Evolutionary conservation across 2,329 filamentous ascomycete genomes (phyloP).

Genomic region (Talaromyces albobiverticillius): DNA sequence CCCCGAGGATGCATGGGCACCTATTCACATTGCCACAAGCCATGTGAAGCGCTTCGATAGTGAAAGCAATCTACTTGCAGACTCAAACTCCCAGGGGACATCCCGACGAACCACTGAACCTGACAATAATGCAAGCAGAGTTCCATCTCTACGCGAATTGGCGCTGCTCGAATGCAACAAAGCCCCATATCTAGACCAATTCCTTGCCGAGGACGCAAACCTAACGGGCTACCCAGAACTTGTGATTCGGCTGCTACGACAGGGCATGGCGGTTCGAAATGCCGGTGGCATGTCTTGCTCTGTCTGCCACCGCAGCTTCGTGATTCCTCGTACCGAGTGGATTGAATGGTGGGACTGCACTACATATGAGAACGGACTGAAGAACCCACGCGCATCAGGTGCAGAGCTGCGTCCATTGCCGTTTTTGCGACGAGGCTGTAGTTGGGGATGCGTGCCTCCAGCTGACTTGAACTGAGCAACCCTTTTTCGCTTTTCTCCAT

Average conservation of each 20-base stretch:
- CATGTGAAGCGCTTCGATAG: conserved; percentile 31
- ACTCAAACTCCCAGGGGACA: conserved; percentile 10
- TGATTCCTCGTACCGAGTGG: conserved; percentile 43
- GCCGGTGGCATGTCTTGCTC: conserved; percentile 40
- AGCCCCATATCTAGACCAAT: conserved; percentile 34
- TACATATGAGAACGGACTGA: conserved; percentile 37
- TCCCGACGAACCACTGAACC: too few species aligned
- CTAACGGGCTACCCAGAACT: conserved; percentile 31
- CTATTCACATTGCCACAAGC: conserved; percentile 37
- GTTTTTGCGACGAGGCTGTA: conserved; percentile 40
- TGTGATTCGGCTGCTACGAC: conserved; percentile 34
- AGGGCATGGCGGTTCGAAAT: conserved; percentile 32
- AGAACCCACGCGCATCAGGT: conserved; percentile 27
- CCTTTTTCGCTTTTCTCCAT: not conserved
- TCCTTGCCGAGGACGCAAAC: conserved; percentile 30
- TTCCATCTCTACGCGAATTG: conserved; percentile 44
- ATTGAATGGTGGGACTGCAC: conserved; percentile 45
- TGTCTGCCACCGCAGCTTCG: conserved; percentile 38
- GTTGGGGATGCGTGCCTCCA: conserved; percentile 35
- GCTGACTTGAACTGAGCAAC: not conserved
- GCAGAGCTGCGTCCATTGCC: conserved; percentile 37
- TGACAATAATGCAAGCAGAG: conserved; percentile 16
- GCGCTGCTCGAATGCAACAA: conserved; percentile 39
- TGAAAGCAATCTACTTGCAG: conserved; percentile 28
- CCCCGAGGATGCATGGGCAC: conserved; percentile 31